Evolutionary conservation across 1,139 yeast genomes (phyloP), one percentile per base, ranked within the genome.

Genomic region (Lizanozyma gosingica): DNA sequence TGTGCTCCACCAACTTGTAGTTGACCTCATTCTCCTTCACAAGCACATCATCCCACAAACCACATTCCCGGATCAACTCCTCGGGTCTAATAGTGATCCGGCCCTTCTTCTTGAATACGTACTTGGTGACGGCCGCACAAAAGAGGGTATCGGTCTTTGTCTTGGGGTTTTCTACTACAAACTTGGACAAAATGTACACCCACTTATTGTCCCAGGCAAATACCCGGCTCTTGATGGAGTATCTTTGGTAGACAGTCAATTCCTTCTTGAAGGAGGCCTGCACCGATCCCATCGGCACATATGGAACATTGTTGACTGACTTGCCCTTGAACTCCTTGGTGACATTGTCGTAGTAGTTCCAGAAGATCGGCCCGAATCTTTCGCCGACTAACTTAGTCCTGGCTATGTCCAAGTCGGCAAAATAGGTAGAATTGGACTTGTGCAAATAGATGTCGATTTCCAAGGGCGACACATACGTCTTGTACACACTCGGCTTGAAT

Each of bases 201-300:
- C 96, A 87, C 59, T 88, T 88, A 33, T 73, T 66, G 59, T 86
- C 94, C 96, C 96, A 88, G 8, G 94, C 85, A 14, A 84, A 60
- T 22, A 90, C 69, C 40, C 78, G 67, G 2, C 83, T 73, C 36
- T 66, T 65, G 27, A 88, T 67, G 3, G 65, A 52, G 56, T 79
- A 90, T 33, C 54, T 53, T 44, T 74, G 76, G 53, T 80, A 84
- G 1, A 90, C 80, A 48, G 65, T 73, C 54, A 90, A 78, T 55
- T 88, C 96, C 45, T 73, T 76, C 46, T 80, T 72, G 62, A 86
- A 90, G 29, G 75, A 65, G 37, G 84, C 73, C 43, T 74, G 75
- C 9, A 85, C 83, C 14, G 81, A 73, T 1, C 87, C 96, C 18
- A 88, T 79, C 0, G 97, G 96, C 1, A 81, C 66, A 56, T 78